Evolutionary conservation across 2,329 filamentous ascomycete genomes (phyloP), one percentile per base, ranked within the genome.

Genomic region (Monosporascus sp.): DNA sequence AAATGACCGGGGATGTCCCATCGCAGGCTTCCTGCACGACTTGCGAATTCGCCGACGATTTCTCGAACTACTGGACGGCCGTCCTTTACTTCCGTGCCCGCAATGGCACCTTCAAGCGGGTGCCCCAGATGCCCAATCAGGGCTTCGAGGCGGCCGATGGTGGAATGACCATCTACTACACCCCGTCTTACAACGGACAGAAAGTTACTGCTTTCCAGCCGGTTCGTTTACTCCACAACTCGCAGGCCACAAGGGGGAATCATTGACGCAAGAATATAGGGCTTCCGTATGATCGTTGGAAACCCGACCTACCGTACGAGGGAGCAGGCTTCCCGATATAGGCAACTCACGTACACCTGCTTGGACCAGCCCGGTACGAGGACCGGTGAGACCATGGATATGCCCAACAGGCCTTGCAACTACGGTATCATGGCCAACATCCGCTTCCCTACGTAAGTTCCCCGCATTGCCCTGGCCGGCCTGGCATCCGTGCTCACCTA

Each of bases 371-470:
- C 64, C 25, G 63, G 59, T 37, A 73, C 71, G 7, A 64, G 71
- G 4, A 68, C 64, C 38, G 67, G 65, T 24, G 73, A 73, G 60
- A 71, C 69, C 2, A 64, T 68, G 49, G 62, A 69, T 52, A 67
- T 76, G 49, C 73, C 72, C 3, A 63, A 60, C 18, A 63, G 59
- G 22, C 63, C 69, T 9, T 76, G 73, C 57, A 66, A 68, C 41
- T 71, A 69, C 25, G 73, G 73, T 3, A 75, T 75, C 52, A 70
- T 73, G 57, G 71, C 72, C 5, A 76, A 72, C 25, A 66, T 75
- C 25, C 71, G 69, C 3, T 76, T 76, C 57, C 73, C 73, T 1
- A 72, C 71, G 75, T 80, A 14, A 80, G 84, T 27, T 8, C 8
- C 27, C 27, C 27, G 9, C 27, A 27, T 27, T 27, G 1, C 27